Base-by-base conservation (phyloP, 768 basidiomycete species). In the Phlebiopsis flavidoalba region DNA sequence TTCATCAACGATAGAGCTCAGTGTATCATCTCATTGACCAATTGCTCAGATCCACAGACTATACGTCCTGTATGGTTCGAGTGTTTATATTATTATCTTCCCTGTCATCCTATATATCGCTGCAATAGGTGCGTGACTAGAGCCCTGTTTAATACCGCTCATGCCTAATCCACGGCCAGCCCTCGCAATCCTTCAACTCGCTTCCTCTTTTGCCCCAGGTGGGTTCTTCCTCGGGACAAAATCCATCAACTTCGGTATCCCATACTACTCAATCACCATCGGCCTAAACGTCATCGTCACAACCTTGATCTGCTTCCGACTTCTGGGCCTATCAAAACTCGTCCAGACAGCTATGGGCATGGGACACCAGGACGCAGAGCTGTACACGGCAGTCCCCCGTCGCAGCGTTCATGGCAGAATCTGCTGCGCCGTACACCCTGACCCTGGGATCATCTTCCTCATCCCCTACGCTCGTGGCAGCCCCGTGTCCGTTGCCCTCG, bases 251-350 rank as follows among this genome's bases (percentile, higher is more conserved):
- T 76, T 77, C 59, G 77, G 74, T 26, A 67, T 72, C 7, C 73
- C 77, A 8, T 81, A 77, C 69, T 76, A 75, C 56, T 66, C 75
- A 21, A 69, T 77, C 50, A 75, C 76, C 11, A 74, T 80, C 59
- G 64, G 70, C 36, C 68, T 79, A 60, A 80, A 79, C 69, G 70
- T 78, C 58, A 61, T 79, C 65, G 70, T 76, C 46, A 79, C 78
- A 6, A n/a, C 66, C 4, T 67, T 76, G 33, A 77, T 80, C 57
- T 75, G 73, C 49, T 59, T 52, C n/a, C 78, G 77, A 19, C 74
- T 79, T 19, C 59, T 74, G 47, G 66, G 63, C 57, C 67, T 75
- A 37, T 70, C 72, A 8, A 69, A 67, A 33, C 53, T 65, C 15
- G 71, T 74, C 14, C 67, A 67, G 33, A 58, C 61, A 19, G 66